phyloP scores from a whole-genome alignment of 2,329 filamentous ascomycete genomes.

The Aspergillus candidus region DNA sequence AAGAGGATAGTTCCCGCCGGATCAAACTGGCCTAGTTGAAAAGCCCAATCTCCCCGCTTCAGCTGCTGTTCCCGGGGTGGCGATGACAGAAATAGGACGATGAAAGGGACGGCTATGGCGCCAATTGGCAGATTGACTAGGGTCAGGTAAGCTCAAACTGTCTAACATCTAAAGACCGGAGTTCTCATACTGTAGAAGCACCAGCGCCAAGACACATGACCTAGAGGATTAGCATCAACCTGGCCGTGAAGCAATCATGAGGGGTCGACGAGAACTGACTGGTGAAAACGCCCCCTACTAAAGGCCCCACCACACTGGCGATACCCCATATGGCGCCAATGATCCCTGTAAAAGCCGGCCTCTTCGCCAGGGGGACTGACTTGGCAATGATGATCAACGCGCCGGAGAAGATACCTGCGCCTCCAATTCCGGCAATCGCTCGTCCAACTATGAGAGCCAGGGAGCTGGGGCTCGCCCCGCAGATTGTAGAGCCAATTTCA shows the following conservation, averaged over 20 bases:
- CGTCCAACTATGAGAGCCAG: conserved; percentile 30
- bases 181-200: conserved; percentile 45
- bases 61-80: neutral
- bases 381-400: conserved; percentile 28
- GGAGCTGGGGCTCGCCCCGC: conserved; percentile 25
- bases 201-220: conserved; percentile 40
- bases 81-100: neutral
- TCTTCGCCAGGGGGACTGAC: conserved; percentile 24
- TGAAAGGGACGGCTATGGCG: neutral
- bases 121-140: conserved; percentile 1
- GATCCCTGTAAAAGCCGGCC: conserved; percentile 27
- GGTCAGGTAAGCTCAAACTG: neutral
- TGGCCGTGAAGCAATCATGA: too few relatives aligned
- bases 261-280: conserved; percentile 6
- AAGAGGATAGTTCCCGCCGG: conserved; percentile 44
- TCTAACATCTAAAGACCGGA: conserved; percentile 34
- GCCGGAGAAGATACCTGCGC: conserved; percentile 28
- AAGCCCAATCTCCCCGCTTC: neutral
- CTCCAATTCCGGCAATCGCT: conserved; percentile 28
- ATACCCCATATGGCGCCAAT: conserved; percentile 30
- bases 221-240: neutral
- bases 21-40: conserved; percentile 37
- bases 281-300: conserved; percentile 33
- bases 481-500: conserved; percentile 30
- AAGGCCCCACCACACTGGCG: conserved; percentile 24